Evolutionary conservation across 345 rosid species (phyloP).

Genomic region (Capsella bursapastoris): DNA sequence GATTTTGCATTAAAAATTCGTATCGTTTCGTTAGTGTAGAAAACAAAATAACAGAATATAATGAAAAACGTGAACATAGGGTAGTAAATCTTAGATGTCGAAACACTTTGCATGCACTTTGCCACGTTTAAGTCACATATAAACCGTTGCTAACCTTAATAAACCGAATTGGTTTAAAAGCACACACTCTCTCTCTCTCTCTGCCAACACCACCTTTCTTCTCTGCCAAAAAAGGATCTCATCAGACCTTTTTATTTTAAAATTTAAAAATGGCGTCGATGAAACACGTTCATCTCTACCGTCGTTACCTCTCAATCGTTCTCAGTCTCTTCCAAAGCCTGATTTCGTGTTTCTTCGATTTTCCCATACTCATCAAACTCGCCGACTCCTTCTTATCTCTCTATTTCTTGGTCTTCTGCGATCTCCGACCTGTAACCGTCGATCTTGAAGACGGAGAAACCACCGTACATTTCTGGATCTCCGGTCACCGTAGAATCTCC

Average conservation of each 20-base stretch:
- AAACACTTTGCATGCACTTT: conserved; percentile 32
- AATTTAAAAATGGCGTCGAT: conserved; percentile 40
- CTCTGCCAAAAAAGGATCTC: neutral
- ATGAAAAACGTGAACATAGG: no score
- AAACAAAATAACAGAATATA: no score
- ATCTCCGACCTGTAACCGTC: conserved; percentile 59
- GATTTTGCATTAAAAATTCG: no score
- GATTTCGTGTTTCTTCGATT: conserved; percentile 28
- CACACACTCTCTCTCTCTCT: neutral
- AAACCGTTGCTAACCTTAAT: conserved; percentile 1
- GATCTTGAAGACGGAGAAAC: conserved; percentile 63
- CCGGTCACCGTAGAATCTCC: conserved; percentile 51
- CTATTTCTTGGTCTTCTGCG: conserved; percentile 52
- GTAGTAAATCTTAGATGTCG: conserved; percentile 17
- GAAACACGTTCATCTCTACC: conserved; percentile 39
- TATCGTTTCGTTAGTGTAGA: no score
- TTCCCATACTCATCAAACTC: conserved; percentile 46
- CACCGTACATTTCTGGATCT: conserved; percentile 68
- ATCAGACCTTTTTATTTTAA: no score
- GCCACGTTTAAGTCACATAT: conserved; percentile 28
- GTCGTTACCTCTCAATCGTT: conserved; percentile 31
- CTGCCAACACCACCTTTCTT: neutral
- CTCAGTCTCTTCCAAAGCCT: conserved; percentile 35
- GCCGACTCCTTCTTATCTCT: conserved; percentile 51
- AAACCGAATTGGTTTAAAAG: conserved; percentile 10